Percentiles rank a stretch among this genome's conserved stretches.
phyloP scores from a whole-genome alignment of 192 early-diverging fungal genomes.

The Podila epicladia region DNA sequence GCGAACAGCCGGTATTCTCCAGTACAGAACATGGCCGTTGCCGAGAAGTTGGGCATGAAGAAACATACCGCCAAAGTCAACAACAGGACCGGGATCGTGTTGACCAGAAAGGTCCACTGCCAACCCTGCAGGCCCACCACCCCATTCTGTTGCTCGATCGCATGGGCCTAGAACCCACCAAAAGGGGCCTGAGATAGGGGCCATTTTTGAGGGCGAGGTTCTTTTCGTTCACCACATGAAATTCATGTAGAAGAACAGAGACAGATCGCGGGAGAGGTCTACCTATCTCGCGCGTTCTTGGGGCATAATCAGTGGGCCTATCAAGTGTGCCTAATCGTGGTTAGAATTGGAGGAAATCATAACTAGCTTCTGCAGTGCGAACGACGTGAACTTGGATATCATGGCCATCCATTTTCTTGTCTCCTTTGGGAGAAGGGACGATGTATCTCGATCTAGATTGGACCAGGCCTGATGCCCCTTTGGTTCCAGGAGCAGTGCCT shows the following conservation, averaged over 20 bases:
- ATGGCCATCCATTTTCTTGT: too few relatives aligned
- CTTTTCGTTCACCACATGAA: constrained; percentile 59
- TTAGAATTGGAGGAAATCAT: too few relatives aligned
- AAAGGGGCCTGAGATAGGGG: constrained; percentile 64
- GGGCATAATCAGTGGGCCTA: too few relatives aligned
- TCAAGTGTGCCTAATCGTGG: too few relatives aligned
- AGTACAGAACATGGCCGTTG: constrained; percentile 44
- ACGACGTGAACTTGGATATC: too few relatives aligned
- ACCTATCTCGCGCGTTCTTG: too few relatives aligned
- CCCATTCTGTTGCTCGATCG: constrained; percentile 61
- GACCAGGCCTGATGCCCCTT: too few relatives aligned
- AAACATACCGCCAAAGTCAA: constrained; percentile 32
- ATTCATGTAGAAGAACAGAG: constrained; percentile 21
- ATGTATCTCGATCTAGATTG: too few relatives aligned
- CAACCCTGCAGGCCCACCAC: constrained; percentile 52
- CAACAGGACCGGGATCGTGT: constrained; percentile 53
- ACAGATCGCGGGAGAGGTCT: too few relatives aligned
- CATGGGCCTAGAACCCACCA: constrained; percentile 70
- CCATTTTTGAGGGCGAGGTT: constrained; percentile 62
- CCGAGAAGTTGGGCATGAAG: constrained; percentile 52
- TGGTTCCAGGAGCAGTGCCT: too few relatives aligned
- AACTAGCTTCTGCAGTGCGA: too few relatives aligned
- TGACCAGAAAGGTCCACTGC: constrained; percentile 66
- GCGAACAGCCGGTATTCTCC: constrained; percentile 25
- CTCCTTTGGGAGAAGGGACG: too few relatives aligned